Base-by-base conservation (phyloP, 2,329 filamentous ascomycete genomes). In the Westerdykella aurantiaca region DNA sequence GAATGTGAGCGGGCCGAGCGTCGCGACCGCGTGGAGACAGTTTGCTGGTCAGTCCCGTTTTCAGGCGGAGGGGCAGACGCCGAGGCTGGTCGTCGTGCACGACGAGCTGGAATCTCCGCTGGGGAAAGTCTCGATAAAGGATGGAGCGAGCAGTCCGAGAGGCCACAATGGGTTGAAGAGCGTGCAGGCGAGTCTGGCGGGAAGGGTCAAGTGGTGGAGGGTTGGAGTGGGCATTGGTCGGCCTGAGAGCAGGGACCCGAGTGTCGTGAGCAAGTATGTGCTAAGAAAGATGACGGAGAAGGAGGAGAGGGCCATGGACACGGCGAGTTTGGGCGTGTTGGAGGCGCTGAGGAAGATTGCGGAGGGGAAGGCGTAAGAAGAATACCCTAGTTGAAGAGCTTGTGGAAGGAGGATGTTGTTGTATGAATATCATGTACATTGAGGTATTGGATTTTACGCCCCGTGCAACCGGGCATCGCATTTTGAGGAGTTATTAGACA, bases 171-270 rank as follows among this genome's bases (percentile, higher is more conserved):
- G 70, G 22, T 46, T 75, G 41, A 75, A 74, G 61, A 70, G 67
- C 49, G 53, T 59, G 41, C 56, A 63, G 44, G 50, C 50, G 29
- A 50, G 48, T n/a, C 42, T 70, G 35, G 52, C 51, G 13, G 52
- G 51, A 1, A 53, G 57, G 23, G 48, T 71, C 6, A 67, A 69
- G 22, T 72, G 76, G 52, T 65, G 77, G 57, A 74, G 86, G 46
- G 79, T 97, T 40, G 83, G 86, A 0, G 72, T 97, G 11, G 93
- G 93, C 0, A 95, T 97, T 69, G 90, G 88, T n/a, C 73, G 93
- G 37, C 91, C 91, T 0, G 72, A 71, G 37, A 83, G 77, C 49
- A 76, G 89, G 50, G 82, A 88, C 39, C 72, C 74, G 17, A 69
- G 72, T 33, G 79, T 79, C 2, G 89, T 97, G 9, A 79, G 83